phyloP scores from a whole-genome alignment of 1,284 basidiomycete genomes.

The Heterobasidion annosum region DNA sequence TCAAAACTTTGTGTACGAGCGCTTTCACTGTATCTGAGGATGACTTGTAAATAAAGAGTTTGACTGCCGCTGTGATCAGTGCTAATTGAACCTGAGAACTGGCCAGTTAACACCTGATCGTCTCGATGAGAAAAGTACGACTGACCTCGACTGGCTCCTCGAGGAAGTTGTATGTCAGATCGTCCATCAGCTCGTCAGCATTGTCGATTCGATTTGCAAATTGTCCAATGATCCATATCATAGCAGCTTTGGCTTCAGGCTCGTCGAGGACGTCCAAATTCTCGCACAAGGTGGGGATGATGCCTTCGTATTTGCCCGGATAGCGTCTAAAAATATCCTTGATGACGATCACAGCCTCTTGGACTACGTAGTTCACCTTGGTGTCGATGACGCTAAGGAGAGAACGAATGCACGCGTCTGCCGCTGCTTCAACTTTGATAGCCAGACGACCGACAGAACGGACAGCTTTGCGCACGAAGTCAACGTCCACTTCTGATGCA shows the following conservation, averaged over 20 bases:
- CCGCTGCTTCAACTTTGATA: constrained; percentile 90
- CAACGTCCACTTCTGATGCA: constrained; percentile 95
- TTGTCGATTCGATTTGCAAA: constrained; percentile 96
- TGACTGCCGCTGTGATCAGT: constrained; percentile 91
- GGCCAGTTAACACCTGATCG: not conserved
- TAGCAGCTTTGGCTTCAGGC: constrained; percentile 92
- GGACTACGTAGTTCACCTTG: constrained; percentile 94
- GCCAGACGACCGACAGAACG: constrained; percentile 93
- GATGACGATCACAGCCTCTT: constrained; percentile 95
- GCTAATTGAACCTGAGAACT: constrained; percentile 85
- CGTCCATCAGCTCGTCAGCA: constrained; percentile 90
- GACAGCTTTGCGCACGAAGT: constrained; percentile 97
- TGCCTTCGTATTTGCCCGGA: constrained; percentile 92
- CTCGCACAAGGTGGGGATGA: constrained; percentile 89
- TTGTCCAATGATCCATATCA: constrained; percentile 98
- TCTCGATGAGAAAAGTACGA: constrained; percentile 3
- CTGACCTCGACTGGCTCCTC: constrained; percentile 88
- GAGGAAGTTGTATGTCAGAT: constrained; percentile 85
- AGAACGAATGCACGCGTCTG: constrained; percentile 85
- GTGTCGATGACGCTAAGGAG: constrained; percentile 87
- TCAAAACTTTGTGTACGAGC: constrained; percentile 91
- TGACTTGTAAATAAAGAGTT: constrained; percentile 91
- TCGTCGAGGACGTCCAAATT: constrained; percentile 91
- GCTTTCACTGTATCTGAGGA: constrained; percentile 80
- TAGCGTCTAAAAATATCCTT: constrained; percentile 98